Percentiles rank a stretch among this genome's conserved stretches.
Evolutionary conservation across 2,329 filamentous ascomycete species (phyloP).

Genomic region (Ascochyta viciae-villosae): DNA sequence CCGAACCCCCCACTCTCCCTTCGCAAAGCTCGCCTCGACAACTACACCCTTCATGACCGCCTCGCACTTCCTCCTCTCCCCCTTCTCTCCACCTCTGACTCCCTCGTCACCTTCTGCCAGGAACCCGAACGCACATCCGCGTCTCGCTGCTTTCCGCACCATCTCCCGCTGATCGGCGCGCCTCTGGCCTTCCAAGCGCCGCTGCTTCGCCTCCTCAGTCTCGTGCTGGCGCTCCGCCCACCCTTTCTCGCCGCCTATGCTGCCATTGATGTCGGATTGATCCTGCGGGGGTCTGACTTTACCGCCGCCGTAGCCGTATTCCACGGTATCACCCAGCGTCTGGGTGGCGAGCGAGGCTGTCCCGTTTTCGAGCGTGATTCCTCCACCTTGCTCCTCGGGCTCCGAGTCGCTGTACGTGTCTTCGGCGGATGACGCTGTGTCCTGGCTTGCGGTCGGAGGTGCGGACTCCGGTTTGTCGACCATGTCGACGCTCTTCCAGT

Average conservation of each 20-base stretch:
- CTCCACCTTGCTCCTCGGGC: slow-evolving; percentile 11
- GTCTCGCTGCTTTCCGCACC: slow-evolving; percentile 68
- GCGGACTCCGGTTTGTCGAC: slow-evolving; percentile 36
- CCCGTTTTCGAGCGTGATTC: neutral
- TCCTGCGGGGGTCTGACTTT: slow-evolving; percentile 51
- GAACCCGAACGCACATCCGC: slow-evolving; percentile 65
- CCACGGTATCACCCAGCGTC: slow-evolving; percentile 15
- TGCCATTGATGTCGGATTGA: slow-evolving; percentile 62
- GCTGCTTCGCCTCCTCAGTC: slow-evolving; percentile 59
- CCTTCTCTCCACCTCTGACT: slow-evolving; percentile 17
- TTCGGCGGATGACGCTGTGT: slow-evolving; percentile 1
- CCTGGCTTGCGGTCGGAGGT: slow-evolving; percentile 13
- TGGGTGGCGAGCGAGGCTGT: neutral
- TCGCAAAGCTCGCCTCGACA: slow-evolving; percentile 67
- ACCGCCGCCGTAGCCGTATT: slow-evolving; percentile 39
- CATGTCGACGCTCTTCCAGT: slow-evolving; percentile 57
- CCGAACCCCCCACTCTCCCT: slow-evolving; percentile 65
- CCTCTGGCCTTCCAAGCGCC: slow-evolving; percentile 58
- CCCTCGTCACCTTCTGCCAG: slow-evolving; percentile 26
- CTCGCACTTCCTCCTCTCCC: slow-evolving; percentile 59
- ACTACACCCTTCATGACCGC: slow-evolving; percentile 65
- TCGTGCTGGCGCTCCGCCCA: slow-evolving; percentile 61
- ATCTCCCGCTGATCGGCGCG: slow-evolving; percentile 62
- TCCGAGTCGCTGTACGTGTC: slow-evolving; percentile 26
- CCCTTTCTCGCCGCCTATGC: slow-evolving; percentile 63